Conservation (phyloP, 768 basidiomycete genomes). For the Tylopilus cervinicoccineus region DNA sequence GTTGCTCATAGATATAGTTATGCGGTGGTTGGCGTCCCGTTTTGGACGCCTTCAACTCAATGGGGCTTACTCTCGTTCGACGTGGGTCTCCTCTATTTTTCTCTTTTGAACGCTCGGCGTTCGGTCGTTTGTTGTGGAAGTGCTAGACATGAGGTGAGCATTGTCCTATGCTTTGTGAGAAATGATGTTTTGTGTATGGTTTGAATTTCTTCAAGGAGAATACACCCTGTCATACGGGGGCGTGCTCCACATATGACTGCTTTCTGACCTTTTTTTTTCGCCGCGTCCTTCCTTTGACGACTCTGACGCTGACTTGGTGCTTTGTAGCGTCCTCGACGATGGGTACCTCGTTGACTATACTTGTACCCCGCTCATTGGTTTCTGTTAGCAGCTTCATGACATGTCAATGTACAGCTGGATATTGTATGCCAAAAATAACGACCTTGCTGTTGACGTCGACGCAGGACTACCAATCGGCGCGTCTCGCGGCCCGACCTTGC, state of each 20-base stretch:
- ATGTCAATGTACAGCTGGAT: not conserved
- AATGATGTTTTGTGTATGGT: constrained; percentile 52
- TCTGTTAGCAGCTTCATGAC: not conserved
- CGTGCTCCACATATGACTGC: constrained; percentile 78
- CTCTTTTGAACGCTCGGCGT: constrained; percentile 48
- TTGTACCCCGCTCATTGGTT: not conserved
- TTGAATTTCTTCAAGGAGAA: constrained; percentile 96
- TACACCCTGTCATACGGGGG: constrained; percentile 54
- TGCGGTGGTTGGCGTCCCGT: constrained; percentile 62
- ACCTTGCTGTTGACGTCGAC: not conserved
- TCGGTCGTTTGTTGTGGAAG: constrained; percentile 27
- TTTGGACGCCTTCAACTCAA: constrained; percentile 63
- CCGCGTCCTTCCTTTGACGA: not conserved
- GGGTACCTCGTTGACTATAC: not conserved
- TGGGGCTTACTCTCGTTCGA: constrained; percentile 88
- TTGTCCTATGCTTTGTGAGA: constrained; percentile 17
- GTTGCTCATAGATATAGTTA: constrained; percentile 90
- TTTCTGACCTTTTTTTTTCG: constrained; percentile 17
- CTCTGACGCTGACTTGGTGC: constrained; percentile 6
- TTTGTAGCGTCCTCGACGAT: not conserved
- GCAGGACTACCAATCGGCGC: not conserved
- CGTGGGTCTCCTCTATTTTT: constrained; percentile 49
- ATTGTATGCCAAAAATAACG: not conserved
- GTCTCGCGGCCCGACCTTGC: not conserved
- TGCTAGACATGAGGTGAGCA: constrained; percentile 19